Evolutionary conservation across 192 early-diverging fungal genomes (phyloP).

Genomic region (Dissophora globulifera): DNA sequence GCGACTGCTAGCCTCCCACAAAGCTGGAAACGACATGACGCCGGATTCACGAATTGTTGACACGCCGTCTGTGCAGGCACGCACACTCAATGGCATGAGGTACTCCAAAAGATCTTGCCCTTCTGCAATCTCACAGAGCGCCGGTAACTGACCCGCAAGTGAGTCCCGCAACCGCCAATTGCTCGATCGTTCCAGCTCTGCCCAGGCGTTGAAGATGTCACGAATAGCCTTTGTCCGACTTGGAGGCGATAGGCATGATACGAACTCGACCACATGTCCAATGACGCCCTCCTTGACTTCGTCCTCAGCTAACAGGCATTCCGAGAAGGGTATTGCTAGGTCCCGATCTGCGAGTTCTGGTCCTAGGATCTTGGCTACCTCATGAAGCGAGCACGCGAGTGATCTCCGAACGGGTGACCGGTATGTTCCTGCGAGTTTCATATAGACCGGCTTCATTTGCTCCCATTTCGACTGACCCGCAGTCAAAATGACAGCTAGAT

Average conservation of each 20-base stretch:
- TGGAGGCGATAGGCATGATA: constrained; percentile 69
- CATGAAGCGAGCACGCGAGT: constrained; percentile 69
- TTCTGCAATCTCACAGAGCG: constrained; percentile 72
- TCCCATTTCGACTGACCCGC: constrained; percentile 67
- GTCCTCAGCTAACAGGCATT: constrained; percentile 62
- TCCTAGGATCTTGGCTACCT: constrained; percentile 67
- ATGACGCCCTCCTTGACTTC: constrained; percentile 80
- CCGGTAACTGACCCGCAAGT: constrained; percentile 75
- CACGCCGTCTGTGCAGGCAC: constrained; percentile 62
- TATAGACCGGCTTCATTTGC: constrained; percentile 57
- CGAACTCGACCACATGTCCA: constrained; percentile 73
- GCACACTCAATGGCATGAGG: constrained; percentile 73
- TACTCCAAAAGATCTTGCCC: constrained; percentile 68
- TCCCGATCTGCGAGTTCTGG: constrained; percentile 65
- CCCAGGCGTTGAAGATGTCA: constrained; percentile 73
- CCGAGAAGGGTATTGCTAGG: constrained; percentile 61
- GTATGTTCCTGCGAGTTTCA: constrained; percentile 47
- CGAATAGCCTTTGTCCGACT: constrained; percentile 75
- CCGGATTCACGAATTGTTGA: constrained; percentile 67
- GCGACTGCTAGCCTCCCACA: constrained; percentile 31
- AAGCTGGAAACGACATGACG: constrained; percentile 47
- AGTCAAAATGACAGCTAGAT: constrained; percentile 63
- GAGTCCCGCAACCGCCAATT: constrained; percentile 82
- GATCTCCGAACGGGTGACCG: constrained; percentile 65
- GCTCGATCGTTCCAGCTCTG: constrained; percentile 65